Evolutionary conservation across 768 basidiomycete genomes (phyloP), one percentile per base, ranked within the genome.

Genomic region (Naganishia friedmannii): DNA sequence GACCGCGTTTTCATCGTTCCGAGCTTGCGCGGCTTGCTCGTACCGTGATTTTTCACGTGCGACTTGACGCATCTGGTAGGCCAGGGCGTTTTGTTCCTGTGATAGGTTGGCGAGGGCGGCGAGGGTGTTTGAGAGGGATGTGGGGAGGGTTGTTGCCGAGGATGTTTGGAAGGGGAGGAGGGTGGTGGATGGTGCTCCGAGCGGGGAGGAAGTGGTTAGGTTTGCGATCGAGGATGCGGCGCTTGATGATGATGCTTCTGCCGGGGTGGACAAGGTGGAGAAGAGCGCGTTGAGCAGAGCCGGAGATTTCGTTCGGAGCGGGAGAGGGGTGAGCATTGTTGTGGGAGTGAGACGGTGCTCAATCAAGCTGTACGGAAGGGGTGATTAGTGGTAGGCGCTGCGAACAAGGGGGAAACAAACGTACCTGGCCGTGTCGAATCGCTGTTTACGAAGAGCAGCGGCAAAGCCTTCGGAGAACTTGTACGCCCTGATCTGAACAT

Each of bases 21-120:
- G 87, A 82, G 93, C 93, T 75, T 86, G 85, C 66, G 93, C 82
- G 77, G 89, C 89, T 66, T 85, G 84, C 68, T 96, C 93, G 60
- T 91, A 91, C 71, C 87, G 87, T 53, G 85, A 82, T 77, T 87
- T 89, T 81, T 96, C 93, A 34, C 93, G 86, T 34, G 88, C 88
- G 77, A 94, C 94, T 79, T 94, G 93, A 67, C 93, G 88, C 54
- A 85, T 85, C 74, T 92, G 83, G 84, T 92, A 96, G 66, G 90
- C 92, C 73, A 93, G 86, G 81, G 95, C 95, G 63, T 91, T 90
- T 77, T 94, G 91, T 81, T 96, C 93, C 67, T 90, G 91, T 76
- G 88, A 87, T 83, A 93, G 92, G 75, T 83, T 86, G 82, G 93
- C 91, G 70, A 95, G 84, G 0, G 89, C 87, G 80, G 95, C 92